Evolutionary conservation across 2,329 filamentous ascomycete species (phyloP).

Genomic region (Diaporthe vaccinii): DNA sequence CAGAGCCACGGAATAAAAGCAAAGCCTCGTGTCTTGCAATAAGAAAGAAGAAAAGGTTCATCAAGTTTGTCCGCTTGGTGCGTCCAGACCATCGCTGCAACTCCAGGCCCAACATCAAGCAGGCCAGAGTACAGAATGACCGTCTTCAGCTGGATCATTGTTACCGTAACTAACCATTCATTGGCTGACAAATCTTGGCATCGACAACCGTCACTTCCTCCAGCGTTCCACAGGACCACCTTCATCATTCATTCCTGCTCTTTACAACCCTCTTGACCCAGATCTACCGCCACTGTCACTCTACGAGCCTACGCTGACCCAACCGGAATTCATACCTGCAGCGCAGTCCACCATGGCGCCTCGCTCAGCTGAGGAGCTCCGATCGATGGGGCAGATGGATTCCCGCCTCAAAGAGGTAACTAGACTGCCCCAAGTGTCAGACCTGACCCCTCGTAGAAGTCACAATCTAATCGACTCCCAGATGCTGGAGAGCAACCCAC

Average conservation of each 20-base stretch:
- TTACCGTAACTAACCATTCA: neutral
- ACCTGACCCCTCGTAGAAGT: neutral
- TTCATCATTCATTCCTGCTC: neutral
- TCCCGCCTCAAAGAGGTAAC: conserved; percentile 21
- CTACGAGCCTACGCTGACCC: neutral
- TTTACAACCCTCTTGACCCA: neutral
- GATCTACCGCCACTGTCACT: neutral
- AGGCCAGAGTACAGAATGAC: neutral
- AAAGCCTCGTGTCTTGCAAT: neutral
- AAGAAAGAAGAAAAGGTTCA: neutral
- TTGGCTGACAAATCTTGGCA: conserved; percentile 10
- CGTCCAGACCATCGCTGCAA: neutral
- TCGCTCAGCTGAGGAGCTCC: conserved; percentile 29
- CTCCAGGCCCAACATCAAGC: neutral
- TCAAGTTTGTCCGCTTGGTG: neutral
- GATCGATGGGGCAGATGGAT: conserved; percentile 23
- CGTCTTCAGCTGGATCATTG: neutral
- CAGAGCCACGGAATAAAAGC: neutral
- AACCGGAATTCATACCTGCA: neutral
- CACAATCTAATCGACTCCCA: neutral
- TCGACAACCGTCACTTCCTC: neutral
- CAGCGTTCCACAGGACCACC: neutral
- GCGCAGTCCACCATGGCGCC: neutral
- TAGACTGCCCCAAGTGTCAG: neutral
- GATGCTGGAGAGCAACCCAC: neutral